phyloP scores from a whole-genome alignment of 2,329 filamentous ascomycete genomes.

The Aspergillaceae sp. region DNA sequence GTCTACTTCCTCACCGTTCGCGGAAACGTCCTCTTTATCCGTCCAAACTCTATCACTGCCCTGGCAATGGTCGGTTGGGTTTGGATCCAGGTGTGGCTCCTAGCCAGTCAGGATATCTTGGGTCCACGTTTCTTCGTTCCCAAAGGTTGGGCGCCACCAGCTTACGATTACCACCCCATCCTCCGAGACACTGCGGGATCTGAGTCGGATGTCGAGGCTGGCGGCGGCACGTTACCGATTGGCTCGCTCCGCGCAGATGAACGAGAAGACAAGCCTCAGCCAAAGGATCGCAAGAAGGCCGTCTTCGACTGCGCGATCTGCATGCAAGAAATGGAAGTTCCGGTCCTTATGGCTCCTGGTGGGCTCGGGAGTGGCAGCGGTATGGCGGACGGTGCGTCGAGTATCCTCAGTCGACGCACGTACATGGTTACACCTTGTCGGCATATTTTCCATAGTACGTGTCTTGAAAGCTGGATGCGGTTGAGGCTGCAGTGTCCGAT shows the following conservation, averaged over 20 bases:
- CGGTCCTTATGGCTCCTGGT: constrained; percentile 52
- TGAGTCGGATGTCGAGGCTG: constrained; percentile 72
- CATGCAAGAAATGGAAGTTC: constrained; percentile 82
- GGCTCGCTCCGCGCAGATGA: constrained; percentile 52
- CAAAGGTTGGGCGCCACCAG: constrained; percentile 53
- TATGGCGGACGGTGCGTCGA: constrained; percentile 41
- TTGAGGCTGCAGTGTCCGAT: constrained; percentile 91
- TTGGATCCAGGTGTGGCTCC: constrained; percentile 71
- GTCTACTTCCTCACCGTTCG: constrained; percentile 73
- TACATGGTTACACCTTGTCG: constrained; percentile 98
- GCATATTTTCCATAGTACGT: constrained; percentile 88
- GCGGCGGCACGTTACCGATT: constrained; percentile 60
- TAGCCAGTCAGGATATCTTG: constrained; percentile 75
- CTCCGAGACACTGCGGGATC: constrained; percentile 46
- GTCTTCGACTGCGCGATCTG: constrained; percentile 91
- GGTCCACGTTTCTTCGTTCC: constrained; percentile 82
- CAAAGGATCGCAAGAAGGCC: constrained; percentile 45
- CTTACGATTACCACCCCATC: constrained; percentile 90
- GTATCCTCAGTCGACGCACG: constrained; percentile 66
- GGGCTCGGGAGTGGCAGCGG: constrained; percentile 41
- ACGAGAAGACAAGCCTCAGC: constrained; percentile 32
- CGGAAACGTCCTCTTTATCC: constrained; percentile 73
- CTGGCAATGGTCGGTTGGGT: constrained; percentile 64
- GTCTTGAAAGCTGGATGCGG: constrained; percentile 93
- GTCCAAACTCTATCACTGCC: constrained; percentile 59